Evolutionary conservation across 1,284 basidiomycete genomes (phyloP).

Genomic region (Apiotrichum akiyoshidainum): DNA sequence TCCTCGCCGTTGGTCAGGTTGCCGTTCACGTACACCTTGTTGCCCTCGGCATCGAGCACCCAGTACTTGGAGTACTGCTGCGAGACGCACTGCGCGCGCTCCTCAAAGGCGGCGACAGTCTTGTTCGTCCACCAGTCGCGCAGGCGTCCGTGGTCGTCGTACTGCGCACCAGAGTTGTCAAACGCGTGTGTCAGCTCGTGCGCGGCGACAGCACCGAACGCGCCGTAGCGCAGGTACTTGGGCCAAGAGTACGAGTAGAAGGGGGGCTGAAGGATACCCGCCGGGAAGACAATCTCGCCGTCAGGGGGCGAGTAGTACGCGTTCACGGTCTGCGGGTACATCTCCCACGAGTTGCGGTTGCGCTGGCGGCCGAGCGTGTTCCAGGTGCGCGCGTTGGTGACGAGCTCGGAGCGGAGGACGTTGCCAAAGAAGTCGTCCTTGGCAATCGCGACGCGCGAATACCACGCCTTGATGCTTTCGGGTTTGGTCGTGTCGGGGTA

Average conservation of each 20-base stretch:
- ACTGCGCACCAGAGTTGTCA: constrained; percentile 73
- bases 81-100: constrained; percentile 80
- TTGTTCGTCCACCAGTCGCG: constrained; percentile 73
- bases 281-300: constrained; percentile 87
- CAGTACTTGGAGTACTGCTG: constrained; percentile 83
- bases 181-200: constrained; percentile 92
- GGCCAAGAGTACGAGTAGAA: constrained; percentile 86
- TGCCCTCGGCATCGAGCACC: constrained; percentile 78
- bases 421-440: constrained; percentile 79
- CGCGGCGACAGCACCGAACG: constrained; percentile 82
- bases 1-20: constrained; percentile 80
- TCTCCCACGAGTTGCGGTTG: constrained; percentile 74
- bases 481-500: constrained; percentile 77
- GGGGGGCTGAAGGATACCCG: constrained; percentile 87
- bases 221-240: constrained; percentile 81
- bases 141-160: constrained; percentile 55
- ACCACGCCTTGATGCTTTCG: constrained; percentile 69
- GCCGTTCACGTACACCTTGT: constrained; percentile 78
- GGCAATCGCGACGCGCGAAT: constrained; percentile 65
- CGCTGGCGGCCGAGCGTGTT: constrained; percentile 67
- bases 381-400: constrained; percentile 61
- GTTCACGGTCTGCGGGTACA: constrained; percentile 49
- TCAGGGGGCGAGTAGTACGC: constrained; percentile 48
- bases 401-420: constrained; percentile 42
- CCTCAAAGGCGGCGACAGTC: constrained; percentile 78